Evolutionary conservation across 495 filamentous ascomycete genomes (phyloP).

Genomic region (Penicillium coffeae): DNA sequence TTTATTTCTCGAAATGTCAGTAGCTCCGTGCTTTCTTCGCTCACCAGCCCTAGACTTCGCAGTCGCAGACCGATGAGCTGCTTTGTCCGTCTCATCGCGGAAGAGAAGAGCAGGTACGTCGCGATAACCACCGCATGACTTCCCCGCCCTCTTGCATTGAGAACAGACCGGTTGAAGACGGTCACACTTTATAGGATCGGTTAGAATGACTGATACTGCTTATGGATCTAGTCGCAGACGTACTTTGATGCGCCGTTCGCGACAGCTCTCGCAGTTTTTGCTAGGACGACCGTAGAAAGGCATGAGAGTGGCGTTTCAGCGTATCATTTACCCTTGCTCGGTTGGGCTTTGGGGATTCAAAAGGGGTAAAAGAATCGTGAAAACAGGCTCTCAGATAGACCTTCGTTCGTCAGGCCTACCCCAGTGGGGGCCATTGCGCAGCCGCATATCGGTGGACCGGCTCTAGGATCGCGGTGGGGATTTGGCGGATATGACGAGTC

Average conservation of each 20-base stretch:
- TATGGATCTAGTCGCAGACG: not conserved
- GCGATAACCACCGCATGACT: conserved; percentile 22
- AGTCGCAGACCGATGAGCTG: conserved; percentile 14
- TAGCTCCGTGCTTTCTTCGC: conserved; percentile 3
- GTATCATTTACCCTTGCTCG: not conserved
- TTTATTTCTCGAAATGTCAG: conserved; percentile 3
- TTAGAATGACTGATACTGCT: not conserved
- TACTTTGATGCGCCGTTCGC: conserved; percentile 22
- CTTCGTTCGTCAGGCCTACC: not conserved
- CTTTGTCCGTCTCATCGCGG: conserved; percentile 21
- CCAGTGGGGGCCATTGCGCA: not conserved
- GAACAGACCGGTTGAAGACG: conserved; percentile 21
- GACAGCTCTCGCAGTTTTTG: conserved; percentile 21
- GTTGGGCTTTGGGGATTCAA: not conserved
- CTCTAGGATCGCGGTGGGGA: no score
- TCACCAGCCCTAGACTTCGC: conserved; percentile 11
- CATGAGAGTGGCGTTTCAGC: conserved; percentile 5
- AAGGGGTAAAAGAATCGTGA: conserved; percentile 17
- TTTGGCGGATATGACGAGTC: no score
- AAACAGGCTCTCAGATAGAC: not conserved
- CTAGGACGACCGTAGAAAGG: conserved; percentile 23
- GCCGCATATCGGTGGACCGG: not conserved
- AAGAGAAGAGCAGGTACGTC: conserved; percentile 19
- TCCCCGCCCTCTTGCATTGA: conserved; percentile 21
- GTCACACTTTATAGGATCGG: conserved; percentile 11